Conservation (phyloP, 176 grass and related monocot species). For the Stipa capillata region DNA sequence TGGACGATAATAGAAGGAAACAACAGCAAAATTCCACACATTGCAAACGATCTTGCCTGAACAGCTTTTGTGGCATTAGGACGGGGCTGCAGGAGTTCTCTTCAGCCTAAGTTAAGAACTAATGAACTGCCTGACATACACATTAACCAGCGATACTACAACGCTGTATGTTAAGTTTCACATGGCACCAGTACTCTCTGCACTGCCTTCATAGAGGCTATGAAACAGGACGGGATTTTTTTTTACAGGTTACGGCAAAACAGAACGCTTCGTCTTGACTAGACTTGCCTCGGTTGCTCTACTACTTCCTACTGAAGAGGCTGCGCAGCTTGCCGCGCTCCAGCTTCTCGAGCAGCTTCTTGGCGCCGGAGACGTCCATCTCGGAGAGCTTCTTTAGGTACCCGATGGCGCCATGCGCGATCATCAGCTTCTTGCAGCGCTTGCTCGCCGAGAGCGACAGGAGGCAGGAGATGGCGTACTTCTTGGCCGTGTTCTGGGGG, state of each 20-base stretch:
- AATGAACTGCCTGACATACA: slow-evolving; percentile 9
- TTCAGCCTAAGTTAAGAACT: slow-evolving; percentile 22
- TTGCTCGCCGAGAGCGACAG: slow-evolving; percentile 60
- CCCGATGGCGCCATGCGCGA: slow-evolving; percentile 89
- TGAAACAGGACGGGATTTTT: slow-evolving; percentile 63
- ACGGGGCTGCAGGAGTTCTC: neutral
- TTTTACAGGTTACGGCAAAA: slow-evolving; percentile 59
- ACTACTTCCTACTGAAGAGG: slow-evolving; percentile 73
- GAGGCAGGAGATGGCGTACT: slow-evolving; percentile 89
- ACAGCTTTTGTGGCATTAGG: slow-evolving; percentile 25
- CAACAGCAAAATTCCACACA: neutral
- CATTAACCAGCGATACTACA: slow-evolving; percentile 24
- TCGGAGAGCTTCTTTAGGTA: slow-evolving; percentile 98
- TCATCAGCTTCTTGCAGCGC: slow-evolving; percentile 84
- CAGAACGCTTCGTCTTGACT: too few species aligned
- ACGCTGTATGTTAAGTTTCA: slow-evolving; percentile 29
- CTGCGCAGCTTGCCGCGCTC: slow-evolving; percentile 66
- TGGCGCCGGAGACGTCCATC: slow-evolving; percentile 70
- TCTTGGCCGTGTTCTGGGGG: slow-evolving; percentile 87
- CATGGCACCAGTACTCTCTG: neutral
- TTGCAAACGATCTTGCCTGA: neutral
- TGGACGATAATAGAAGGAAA: neutral
- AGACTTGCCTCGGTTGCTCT: too few species aligned
- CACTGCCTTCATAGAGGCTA: slow-evolving; percentile 69
- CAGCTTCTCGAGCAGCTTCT: slow-evolving; percentile 88